phyloP scores from a whole-genome alignment of 805 yeast species.

The Starmerella apis region DNA sequence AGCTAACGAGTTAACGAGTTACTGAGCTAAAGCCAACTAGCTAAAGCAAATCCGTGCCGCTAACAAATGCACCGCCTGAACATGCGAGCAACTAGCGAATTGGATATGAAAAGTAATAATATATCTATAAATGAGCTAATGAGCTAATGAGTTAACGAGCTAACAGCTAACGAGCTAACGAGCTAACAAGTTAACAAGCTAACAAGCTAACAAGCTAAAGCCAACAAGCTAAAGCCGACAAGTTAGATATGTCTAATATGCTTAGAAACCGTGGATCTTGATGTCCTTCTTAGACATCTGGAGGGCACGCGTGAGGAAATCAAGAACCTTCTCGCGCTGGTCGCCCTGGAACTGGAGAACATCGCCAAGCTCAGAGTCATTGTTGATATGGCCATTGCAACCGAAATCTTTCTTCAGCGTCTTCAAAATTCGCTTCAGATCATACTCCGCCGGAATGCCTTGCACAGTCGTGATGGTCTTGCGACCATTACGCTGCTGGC shows the following conservation, averaged over 20 bases:
- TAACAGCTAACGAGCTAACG: too few relatives aligned
- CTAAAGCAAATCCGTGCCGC: conserved; percentile 14
- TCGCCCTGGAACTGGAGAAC: conserved; percentile 98
- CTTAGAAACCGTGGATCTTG: conserved; percentile 93
- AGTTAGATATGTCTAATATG: neutral
- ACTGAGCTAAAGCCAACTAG: too few relatives aligned
- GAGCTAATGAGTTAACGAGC: neutral
- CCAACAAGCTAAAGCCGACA: too few relatives aligned
- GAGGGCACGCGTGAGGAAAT: conserved; percentile 76
- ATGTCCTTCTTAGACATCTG: conserved; percentile 90
- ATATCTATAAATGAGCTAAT: neutral
- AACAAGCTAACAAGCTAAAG: too few relatives aligned
- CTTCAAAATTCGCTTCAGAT: conserved; percentile 82
- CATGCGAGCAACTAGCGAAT: neutral
- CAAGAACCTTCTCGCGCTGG: conserved; percentile 93
- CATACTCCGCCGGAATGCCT: conserved; percentile 93
- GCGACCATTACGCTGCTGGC: conserved; percentile 99
- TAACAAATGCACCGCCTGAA: conserved; percentile 20
- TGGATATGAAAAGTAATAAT: neutral
- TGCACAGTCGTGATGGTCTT: conserved; percentile 97
- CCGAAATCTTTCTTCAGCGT: conserved; percentile 96
- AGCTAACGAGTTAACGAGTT: too few relatives aligned
- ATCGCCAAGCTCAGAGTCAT: conserved; percentile 92
- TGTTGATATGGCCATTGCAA: conserved; percentile 95
- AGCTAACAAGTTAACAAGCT: too few relatives aligned